Evolutionary conservation across 2,329 filamentous ascomycete genomes (phyloP).

Genomic region (Volutella citrinella): DNA sequence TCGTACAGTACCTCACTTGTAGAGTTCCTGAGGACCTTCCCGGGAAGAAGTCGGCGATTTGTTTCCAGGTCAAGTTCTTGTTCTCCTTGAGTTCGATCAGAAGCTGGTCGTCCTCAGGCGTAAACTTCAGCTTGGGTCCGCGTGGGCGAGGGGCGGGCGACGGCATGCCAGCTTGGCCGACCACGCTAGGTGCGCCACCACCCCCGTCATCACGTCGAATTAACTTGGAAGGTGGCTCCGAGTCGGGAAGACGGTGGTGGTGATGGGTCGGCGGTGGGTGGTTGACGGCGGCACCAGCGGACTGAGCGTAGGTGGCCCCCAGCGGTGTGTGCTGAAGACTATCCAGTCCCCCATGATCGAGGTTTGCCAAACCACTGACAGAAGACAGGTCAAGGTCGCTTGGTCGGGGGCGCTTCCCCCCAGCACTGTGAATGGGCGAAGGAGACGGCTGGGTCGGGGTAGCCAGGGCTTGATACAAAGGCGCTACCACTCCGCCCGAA

Average conservation of each 20-base stretch:
- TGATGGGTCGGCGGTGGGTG: constrained; percentile 61
- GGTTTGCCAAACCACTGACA: constrained; percentile 45
- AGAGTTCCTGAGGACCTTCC: constrained; percentile 85
- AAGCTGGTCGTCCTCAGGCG: constrained; percentile 83
- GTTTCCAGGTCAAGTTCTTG: constrained; percentile 93
- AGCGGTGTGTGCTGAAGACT: constrained; percentile 53
- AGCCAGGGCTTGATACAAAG: constrained; percentile 50
- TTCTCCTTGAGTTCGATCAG: constrained; percentile 91
- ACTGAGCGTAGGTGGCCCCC: constrained; percentile 49
- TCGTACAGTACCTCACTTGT: constrained; percentile 93
- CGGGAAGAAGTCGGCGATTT: constrained; percentile 95
- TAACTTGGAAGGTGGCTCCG: constrained; percentile 66
- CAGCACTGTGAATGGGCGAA: constrained; percentile 28
- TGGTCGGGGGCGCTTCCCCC: constrained; percentile 52
- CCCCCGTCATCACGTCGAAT: constrained; percentile 56
- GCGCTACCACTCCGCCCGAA: constrained; percentile 46
- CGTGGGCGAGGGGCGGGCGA: constrained; percentile 74
- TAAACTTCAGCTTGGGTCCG: constrained; percentile 91
- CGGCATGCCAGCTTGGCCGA: constrained; percentile 86
- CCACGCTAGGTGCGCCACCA: constrained; percentile 74
- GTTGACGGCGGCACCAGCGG: constrained; percentile 31
- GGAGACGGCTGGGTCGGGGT: constrained; percentile 36
- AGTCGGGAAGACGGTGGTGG: constrained; percentile 76
- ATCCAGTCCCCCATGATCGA: constrained; percentile 55
- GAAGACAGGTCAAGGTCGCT: constrained; percentile 58